Conservation (phyloP, 2,329 filamentous ascomycete species). For the Ceratocystis lukuohia region DNA sequence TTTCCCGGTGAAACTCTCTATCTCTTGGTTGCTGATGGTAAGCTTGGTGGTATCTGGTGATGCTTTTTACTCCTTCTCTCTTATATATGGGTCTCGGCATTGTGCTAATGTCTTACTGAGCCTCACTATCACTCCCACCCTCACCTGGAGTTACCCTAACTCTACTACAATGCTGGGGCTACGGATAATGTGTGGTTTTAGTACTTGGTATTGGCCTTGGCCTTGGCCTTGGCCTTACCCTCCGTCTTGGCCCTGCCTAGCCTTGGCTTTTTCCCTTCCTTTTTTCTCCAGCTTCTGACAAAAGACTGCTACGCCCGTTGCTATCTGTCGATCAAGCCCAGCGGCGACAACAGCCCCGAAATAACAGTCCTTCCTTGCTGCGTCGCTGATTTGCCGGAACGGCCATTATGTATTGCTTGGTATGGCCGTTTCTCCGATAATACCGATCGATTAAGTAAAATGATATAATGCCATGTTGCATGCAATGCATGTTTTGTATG, state of each 20-base stretch:
- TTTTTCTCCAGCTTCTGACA: not conserved
- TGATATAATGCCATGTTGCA: not conserved
- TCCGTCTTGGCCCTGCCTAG: not conserved
- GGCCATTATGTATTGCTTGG: not conserved
- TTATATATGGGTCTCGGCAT: not conserved
- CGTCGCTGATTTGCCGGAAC: not conserved
- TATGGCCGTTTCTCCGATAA: not conserved
- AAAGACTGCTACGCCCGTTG: not conserved
- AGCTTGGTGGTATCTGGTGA: not conserved
- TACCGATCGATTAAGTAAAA: not conserved
- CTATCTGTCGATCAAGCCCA: not conserved
- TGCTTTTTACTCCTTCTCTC: not conserved
- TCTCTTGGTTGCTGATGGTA: not conserved
- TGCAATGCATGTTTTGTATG: not conserved
- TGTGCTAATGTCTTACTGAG: conserved; percentile 1
- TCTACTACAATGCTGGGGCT: not conserved
- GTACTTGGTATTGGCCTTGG: no score
- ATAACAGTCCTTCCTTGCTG: not conserved
- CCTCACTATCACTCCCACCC: not conserved
- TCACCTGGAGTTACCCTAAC: no score
- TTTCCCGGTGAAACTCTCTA: not conserved
- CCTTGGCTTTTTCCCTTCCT: not conserved
- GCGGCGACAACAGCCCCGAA: not conserved
- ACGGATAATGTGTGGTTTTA: no score
- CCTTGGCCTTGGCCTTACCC: no score